These are phyloP conservation scores for Orbilia ellipsospora DNA, from an alignment of 2,329 filamentous ascomycete genomes.

Conservation along the genomic window DNA sequence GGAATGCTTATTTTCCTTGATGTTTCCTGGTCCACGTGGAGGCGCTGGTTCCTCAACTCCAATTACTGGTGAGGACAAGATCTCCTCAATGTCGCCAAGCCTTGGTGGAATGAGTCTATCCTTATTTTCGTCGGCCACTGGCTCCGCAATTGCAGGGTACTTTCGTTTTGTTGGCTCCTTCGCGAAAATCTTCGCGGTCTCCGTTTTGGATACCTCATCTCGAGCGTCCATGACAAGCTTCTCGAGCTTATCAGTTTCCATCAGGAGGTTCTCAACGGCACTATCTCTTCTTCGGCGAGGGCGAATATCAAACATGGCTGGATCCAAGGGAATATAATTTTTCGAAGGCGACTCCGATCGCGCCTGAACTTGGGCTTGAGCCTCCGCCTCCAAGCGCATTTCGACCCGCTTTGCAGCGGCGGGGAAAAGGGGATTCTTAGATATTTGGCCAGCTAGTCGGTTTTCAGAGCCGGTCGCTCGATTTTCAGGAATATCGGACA, in stretches of 20 bases:
- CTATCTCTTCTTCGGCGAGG: slow-evolving; percentile 57
- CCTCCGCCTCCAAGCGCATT: slow-evolving; percentile 13
- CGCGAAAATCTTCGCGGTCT: slow-evolving; percentile 5
- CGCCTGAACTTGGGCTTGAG: too few species aligned
- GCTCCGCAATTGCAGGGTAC: slow-evolving; percentile 22
- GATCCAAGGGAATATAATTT: slow-evolving; percentile 53
- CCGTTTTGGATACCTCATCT: slow-evolving; percentile 15
- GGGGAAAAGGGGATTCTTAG: slow-evolving; percentile 38
- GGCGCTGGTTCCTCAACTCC: slow-evolving; percentile 40
- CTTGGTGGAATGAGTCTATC: slow-evolving; percentile 51
- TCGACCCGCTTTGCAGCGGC: slow-evolving; percentile 30
- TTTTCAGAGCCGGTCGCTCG: slow-evolving; percentile 22
- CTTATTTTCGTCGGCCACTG: slow-evolving; percentile 14
- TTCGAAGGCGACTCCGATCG: slow-evolving; percentile 47
- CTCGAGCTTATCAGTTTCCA: not conserved
- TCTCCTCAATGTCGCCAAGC: slow-evolving; percentile 42
- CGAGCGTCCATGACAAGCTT: slow-evolving; percentile 24
- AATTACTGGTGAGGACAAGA: slow-evolving; percentile 51
- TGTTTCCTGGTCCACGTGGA: slow-evolving; percentile 6
- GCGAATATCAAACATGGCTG: slow-evolving; percentile 57
- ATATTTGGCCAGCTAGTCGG: slow-evolving; percentile 12
- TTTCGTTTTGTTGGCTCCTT: slow-evolving; percentile 35
- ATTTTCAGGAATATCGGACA: slow-evolving; percentile 28
- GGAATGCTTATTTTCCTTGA: slow-evolving; percentile 27
- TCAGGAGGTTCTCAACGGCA: slow-evolving; percentile 4